Percentiles rank a stretch among this genome's conserved stretches.
phyloP scores from a whole-genome alignment of 495 filamentous ascomycete species.

The Daldinia vernicosa region DNA sequence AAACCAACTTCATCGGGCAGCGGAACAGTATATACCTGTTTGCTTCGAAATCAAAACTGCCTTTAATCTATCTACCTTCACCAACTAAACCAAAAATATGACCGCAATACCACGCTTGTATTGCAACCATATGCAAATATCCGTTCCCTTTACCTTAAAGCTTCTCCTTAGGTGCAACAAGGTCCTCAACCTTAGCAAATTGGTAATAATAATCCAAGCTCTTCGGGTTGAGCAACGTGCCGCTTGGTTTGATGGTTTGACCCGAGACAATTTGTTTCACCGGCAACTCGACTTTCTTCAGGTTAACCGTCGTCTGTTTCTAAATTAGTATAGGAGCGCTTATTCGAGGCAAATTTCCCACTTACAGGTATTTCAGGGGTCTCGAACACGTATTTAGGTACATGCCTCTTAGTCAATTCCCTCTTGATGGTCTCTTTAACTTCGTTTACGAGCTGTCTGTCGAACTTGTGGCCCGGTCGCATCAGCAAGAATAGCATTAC shows the following conservation, averaged over 20 bases:
- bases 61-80: background rate
- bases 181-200: conserved; percentile 79
- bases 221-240: conserved; percentile 78
- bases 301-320: conserved; percentile 76
- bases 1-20: background rate
- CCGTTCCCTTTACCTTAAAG: conserved; percentile 45
- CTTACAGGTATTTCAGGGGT: conserved; percentile 81
- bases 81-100: background rate
- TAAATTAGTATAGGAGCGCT: conserved; percentile 17
- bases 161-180: conserved; percentile 58
- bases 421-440: conserved; percentile 69
- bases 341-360: conserved; percentile 23
- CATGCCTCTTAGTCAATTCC: conserved; percentile 75
- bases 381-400: conserved; percentile 81
- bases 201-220: conserved; percentile 80
- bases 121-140: background rate
- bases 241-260: conserved; percentile 75
- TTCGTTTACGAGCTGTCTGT: conserved; percentile 62
- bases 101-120: background rate
- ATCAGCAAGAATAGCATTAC: conserved; percentile 81
- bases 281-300: conserved; percentile 86
- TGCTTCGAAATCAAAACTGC: background rate
- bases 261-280: conserved; percentile 87
- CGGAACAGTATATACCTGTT: background rate
- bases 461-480: conserved; percentile 67